Conservation (phyloP, 2,329 filamentous ascomycete species). For the Ophiostoma populinum region DNA sequence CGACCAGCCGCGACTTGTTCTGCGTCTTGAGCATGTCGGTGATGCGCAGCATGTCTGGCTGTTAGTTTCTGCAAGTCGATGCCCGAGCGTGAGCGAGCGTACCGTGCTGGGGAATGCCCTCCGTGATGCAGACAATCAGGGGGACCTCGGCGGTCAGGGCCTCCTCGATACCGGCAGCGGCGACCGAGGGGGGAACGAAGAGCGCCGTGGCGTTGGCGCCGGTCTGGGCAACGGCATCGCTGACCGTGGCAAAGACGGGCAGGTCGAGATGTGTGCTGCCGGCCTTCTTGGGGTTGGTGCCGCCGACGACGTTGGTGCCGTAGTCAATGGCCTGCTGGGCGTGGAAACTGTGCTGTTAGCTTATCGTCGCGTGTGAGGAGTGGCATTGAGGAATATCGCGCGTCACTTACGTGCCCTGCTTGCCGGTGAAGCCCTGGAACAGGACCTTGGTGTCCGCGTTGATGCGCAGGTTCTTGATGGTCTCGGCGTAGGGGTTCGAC, state of each 20-base stretch:
- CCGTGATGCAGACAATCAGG: slow-evolving; percentile 91
- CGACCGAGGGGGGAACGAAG: slow-evolving; percentile 91
- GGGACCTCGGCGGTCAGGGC: slow-evolving; percentile 85
- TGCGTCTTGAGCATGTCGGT: slow-evolving; percentile 96
- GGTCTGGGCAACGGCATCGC: slow-evolving; percentile 75
- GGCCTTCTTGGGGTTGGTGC: slow-evolving; percentile 98
- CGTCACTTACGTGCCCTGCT: slow-evolving; percentile 70
- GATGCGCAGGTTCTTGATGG: slow-evolving; percentile 77
- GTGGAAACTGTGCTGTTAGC: slow-evolving; percentile 56
- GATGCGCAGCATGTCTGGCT: slow-evolving; percentile 90
- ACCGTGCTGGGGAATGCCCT: slow-evolving; percentile 96
- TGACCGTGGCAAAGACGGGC: slow-evolving; percentile 82
- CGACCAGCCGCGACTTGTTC: slow-evolving; percentile 88
- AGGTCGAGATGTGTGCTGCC: slow-evolving; percentile 75
- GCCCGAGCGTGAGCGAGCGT: slow-evolving; percentile 19
- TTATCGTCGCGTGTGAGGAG: too few relatives aligned
- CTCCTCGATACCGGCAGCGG: slow-evolving; percentile 91
- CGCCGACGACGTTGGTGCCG: slow-evolving; percentile 93
- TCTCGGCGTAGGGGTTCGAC: slow-evolving; percentile 52
- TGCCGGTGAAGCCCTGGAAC: slow-evolving; percentile 94
- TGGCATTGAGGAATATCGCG: too few relatives aligned
- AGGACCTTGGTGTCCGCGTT: slow-evolving; percentile 86
- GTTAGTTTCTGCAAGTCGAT: too few relatives aligned
- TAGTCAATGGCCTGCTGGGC: slow-evolving; percentile 97
- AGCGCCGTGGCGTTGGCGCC: slow-evolving; percentile 84